phyloP scores from a whole-genome alignment of 345 rosid genomes.

The Rhodamnia argentea region DNA sequence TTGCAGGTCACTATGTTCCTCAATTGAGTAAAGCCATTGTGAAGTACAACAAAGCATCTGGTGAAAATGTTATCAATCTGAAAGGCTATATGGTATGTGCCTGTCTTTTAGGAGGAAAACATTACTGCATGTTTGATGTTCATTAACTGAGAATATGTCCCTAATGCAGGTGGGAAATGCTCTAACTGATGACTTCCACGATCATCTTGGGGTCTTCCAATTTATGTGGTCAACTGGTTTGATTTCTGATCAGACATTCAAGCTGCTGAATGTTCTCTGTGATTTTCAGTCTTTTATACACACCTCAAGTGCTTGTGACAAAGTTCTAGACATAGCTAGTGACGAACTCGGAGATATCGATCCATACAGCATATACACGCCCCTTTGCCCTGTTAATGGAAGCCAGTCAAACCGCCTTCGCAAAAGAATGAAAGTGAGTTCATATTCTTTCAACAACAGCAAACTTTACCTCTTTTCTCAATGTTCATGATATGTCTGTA shows the following conservation, averaged over 20 bases:
- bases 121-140: not conserved
- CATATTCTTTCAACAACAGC: not conserved
- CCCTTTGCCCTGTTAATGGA: constrained; percentile 45
- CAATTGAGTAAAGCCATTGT: constrained; percentile 82
- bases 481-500: not conserved
- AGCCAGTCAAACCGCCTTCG: constrained; percentile 44
- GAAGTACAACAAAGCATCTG: constrained; percentile 36
- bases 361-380: constrained; percentile 81
- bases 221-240: constrained; percentile 83
- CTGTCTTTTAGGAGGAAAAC: not conserved
- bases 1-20: constrained; percentile 91
- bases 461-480: not conserved
- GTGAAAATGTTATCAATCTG: constrained; percentile 41
- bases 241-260: constrained; percentile 81
- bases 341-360: constrained; percentile 76
- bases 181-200: constrained; percentile 76
- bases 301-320: constrained; percentile 44
- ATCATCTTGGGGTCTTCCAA: constrained; percentile 71
- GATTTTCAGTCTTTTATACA: constrained; percentile 67
- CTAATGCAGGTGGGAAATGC: constrained; percentile 84
- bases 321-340: constrained; percentile 40
- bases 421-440: constrained; percentile 55
- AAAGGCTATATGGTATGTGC: constrained; percentile 79
- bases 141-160: constrained; percentile 2
- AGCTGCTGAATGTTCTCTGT: constrained; percentile 48